These are phyloP conservation scores for Solanum neorickii DNA, from an alignment of 257 asterid genomes.

Conservation along the genomic window DNA sequence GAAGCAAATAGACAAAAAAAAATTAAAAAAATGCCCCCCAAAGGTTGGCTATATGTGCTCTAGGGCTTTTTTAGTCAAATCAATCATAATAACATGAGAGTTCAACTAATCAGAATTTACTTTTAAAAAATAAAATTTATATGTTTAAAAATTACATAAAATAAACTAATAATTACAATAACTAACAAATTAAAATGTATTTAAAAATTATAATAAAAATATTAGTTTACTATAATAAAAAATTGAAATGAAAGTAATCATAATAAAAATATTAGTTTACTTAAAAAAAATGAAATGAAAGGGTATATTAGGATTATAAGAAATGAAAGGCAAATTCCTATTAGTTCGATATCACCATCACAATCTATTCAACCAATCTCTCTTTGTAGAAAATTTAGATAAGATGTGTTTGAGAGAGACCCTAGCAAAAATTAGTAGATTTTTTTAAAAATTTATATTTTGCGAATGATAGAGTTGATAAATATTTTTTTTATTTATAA, in stretches of 20 bases:
- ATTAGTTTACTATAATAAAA: no score
- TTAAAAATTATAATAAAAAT: not conserved
- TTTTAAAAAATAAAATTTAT: not conserved
- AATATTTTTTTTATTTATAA: not conserved
- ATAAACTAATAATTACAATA: not conserved
- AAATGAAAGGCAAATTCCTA: not conserved
- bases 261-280: not conserved
- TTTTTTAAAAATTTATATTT: not conserved
- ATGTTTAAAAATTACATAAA: not conserved
- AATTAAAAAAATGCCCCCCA: not conserved
- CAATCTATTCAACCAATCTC: not conserved
- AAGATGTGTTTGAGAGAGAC: not conserved
- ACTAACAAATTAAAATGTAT: not conserved
- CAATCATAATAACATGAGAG: not conserved
- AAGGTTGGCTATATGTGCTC: not conserved
- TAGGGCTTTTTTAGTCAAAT: not conserved
- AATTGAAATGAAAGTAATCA: no score
- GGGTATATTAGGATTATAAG: not conserved
- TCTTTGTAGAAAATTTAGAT: not conserved
- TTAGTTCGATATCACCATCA: not conserved
- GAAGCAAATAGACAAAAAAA: not conserved
- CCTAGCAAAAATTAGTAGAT: not conserved
- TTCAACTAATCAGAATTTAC: no score
- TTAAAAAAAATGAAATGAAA: not conserved
- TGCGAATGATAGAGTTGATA: not conserved